Evolutionary conservation across 768 basidiomycete genomes (phyloP).

Genomic region (Brasilioporus rufonigricans): DNA sequence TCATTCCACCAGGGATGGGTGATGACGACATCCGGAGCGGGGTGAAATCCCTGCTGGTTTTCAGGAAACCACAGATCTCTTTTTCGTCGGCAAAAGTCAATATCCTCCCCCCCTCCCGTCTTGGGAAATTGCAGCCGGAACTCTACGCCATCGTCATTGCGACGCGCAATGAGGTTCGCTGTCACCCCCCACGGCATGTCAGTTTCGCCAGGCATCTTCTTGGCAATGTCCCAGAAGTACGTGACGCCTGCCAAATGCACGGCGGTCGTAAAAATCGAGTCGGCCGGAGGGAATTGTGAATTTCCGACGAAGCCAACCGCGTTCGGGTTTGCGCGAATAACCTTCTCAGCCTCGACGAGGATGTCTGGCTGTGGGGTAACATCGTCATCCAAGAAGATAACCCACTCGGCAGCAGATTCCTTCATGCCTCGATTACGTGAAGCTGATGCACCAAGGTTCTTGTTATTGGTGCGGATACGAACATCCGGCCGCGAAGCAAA

Average conservation of each 20-base stretch:
- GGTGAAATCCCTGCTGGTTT: slow-evolving; percentile 41
- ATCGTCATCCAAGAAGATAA: slow-evolving; percentile 62
- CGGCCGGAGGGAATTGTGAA: slow-evolving; percentile 45
- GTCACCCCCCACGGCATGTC: slow-evolving; percentile 66
- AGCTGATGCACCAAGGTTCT: slow-evolving; percentile 50
- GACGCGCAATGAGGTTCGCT: slow-evolving; percentile 53
- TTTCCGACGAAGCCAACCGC: slow-evolving; percentile 58
- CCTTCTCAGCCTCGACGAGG: slow-evolving; percentile 44
- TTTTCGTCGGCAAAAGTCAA: slow-evolving; percentile 54
- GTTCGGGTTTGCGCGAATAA: slow-evolving; percentile 43
- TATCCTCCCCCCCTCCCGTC: slow-evolving; percentile 64
- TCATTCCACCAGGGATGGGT: slow-evolving; percentile 59
- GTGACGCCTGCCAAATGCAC: slow-evolving; percentile 56
- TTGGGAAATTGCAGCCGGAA: slow-evolving; percentile 53
- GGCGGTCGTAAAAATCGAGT: slow-evolving; percentile 50
- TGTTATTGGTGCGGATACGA: slow-evolving; percentile 49
- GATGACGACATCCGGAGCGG: slow-evolving; percentile 48
- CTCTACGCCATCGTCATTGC: slow-evolving; percentile 42
- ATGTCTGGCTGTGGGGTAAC: slow-evolving; percentile 42
- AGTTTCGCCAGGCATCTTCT: slow-evolving; percentile 36
- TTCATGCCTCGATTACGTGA: slow-evolving; percentile 54
- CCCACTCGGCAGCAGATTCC: slow-evolving; percentile 58
- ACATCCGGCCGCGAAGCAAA: slow-evolving; percentile 47
- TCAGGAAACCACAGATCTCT: slow-evolving; percentile 35
- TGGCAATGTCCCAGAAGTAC: slow-evolving; percentile 61